Percentiles rank a stretch among this genome's conserved stretches.
These are phyloP conservation scores for Metroxylon sagu DNA, from an alignment of 176 grass and related monocot species.

Conservation along the genomic window DNA sequence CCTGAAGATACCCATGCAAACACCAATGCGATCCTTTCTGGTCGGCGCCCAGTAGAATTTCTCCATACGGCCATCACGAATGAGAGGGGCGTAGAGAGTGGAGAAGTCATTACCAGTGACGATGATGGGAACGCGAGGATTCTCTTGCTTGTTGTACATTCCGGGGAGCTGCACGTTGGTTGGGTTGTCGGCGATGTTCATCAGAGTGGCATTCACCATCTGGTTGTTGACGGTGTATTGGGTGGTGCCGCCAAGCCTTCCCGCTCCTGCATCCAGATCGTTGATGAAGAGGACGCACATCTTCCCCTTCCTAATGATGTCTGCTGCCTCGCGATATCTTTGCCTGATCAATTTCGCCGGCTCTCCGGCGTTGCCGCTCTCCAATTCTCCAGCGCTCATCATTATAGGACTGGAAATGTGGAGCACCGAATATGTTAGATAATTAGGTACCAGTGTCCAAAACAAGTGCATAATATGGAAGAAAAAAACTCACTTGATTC, in stretches of 20 bases:
- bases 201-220: slow-evolving; percentile 27
- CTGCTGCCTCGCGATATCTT: slow-evolving; percentile 15
- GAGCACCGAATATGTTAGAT: no score
- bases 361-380: slow-evolving; percentile 21
- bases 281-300: slow-evolving; percentile 29
- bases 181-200: slow-evolving; percentile 30
- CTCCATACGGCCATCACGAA: slow-evolving; percentile 19
- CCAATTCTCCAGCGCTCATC: slow-evolving; percentile 25
- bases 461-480: no score
- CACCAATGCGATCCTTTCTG: slow-evolving; percentile 13
- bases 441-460: not conserved
- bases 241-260: slow-evolving; percentile 13
- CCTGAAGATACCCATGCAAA: slow-evolving; percentile 17
- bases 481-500: slow-evolving; percentile 9
- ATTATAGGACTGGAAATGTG: slow-evolving; percentile 3
- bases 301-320: slow-evolving; percentile 19
- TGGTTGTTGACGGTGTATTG: slow-evolving; percentile 27
- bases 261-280: slow-evolving; percentile 20
- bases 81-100: slow-evolving; percentile 21
- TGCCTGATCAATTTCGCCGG: slow-evolving; percentile 20
- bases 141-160: slow-evolving; percentile 27
- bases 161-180: slow-evolving; percentile 25
- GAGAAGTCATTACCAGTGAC: slow-evolving; percentile 19
- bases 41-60: slow-evolving; percentile 22
- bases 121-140: slow-evolving; percentile 16